phyloP scores from a whole-genome alignment of 805 yeast genomes.

The Yarrowia osloensis region DNA sequence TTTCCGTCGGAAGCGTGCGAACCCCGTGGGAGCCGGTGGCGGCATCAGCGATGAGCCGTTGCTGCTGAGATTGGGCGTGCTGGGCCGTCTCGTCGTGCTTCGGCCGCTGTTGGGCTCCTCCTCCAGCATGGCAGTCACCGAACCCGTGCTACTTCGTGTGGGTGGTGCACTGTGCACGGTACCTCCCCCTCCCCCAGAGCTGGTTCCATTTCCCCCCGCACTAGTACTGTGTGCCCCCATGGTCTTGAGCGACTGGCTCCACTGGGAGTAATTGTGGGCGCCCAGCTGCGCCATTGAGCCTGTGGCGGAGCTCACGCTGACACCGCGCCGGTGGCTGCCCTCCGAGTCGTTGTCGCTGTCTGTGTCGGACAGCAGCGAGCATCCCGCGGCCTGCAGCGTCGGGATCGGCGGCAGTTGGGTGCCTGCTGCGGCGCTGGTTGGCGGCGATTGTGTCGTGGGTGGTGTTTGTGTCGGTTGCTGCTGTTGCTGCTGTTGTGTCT shows the following conservation, averaged over 20 bases:
- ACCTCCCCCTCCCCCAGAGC: not conserved
- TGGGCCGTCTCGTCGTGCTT: too few species aligned
- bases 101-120: too few species aligned
- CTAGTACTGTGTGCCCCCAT: not conserved
- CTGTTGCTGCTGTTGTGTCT: not conserved
- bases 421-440: not conserved
- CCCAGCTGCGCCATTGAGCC: conserved; percentile 18
- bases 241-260: conserved; percentile 1
- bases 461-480: not conserved
- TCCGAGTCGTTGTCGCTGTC: not conserved
- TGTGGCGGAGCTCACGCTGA: not conserved
- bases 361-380: not conserved
- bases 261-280: conserved; percentile 18
- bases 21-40: conserved; percentile 14
- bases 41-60: conserved; percentile 8
- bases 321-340: not conserved
- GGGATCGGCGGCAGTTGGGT: not conserved
- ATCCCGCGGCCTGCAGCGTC: not conserved
- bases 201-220: too few species aligned
- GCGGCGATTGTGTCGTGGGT: not conserved
- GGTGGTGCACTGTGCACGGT: not conserved
- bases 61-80: not conserved
- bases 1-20: conserved; percentile 8
- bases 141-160: not conserved
- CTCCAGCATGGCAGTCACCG: not conserved